Base-by-base conservation (phyloP, 2,329 filamentous ascomycete genomes). In the Rhynchosporium agropyri region DNA sequence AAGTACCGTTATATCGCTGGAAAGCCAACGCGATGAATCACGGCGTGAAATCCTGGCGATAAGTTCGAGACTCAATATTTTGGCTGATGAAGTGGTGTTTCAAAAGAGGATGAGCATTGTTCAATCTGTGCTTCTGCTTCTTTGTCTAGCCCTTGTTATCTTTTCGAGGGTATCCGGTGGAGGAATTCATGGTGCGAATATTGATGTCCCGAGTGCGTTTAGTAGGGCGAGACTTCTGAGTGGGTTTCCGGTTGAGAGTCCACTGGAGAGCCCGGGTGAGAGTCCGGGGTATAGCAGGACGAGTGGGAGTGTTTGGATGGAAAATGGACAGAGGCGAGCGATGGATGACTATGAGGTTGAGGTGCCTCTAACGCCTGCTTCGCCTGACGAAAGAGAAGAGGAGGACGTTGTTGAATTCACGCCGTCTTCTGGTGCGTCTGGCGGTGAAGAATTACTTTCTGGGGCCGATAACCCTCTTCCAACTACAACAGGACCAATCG, bases 101-200 rank as follows among this genome's bases (percentile, higher is more conserved):
- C 87, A 89, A 77, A 97, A 97, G 77, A 85, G 94, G 65, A 96
- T 98, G 87, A 91, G 91, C 4, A 95, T 98, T 63, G 85, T 97
- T 40, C 95, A 98, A 76, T 92, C 90, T 51, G 85, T 96, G 4
- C 83, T 99, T 8, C 84, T 98, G 5, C 84, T 98, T 0, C 86
- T 94, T 51, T 97, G 92, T 70, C 84, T 99, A 9, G 88, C 90
- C 0, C 82, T 99, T 0, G 91, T 97, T 28, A 88, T 98, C 43
- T 97, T 98, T 74, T 86, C 84, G 12, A 78, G 84, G 29, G 80
- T 83, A 15, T 76, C 80, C 4, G 76, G 77, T 20, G 9, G 33
- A 6, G 33, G 33, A 5, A 36, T 36, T 5, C 33, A 36, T 36
- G 70, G 71, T 49, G 71, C 71, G 57, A 63, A 70, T 49, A 51